Conservation (phyloP, 345 rosid genomes). For the Hibiscus mutabilis region DNA sequence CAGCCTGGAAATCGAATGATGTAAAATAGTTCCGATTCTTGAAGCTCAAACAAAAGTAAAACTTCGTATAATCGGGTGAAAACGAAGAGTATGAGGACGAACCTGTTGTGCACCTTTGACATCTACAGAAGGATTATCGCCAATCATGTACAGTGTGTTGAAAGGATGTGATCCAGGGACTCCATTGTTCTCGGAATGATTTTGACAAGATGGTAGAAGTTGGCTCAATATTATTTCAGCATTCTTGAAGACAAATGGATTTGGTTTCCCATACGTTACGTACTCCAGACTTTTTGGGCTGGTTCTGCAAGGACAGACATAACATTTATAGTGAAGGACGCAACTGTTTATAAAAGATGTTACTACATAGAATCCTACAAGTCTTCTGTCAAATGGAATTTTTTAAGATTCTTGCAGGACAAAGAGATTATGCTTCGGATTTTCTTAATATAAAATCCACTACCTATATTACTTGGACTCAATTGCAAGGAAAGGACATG, state of each 20-base stretch:
- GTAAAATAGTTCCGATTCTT: not conserved
- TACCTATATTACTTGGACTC: no score
- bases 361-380: not conserved
- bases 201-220: conserved; percentile 16
- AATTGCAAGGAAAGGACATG: no score
- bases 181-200: conserved; percentile 10
- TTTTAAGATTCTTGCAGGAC: not conserved
- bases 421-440: no score
- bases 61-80: not conserved
- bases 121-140: conserved; percentile 43
- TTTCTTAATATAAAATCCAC: no score
- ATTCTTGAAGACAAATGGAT: conserved; percentile 38
- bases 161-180: conserved; percentile 13
- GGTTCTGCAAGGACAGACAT: conserved; percentile 22
- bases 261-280: conserved; percentile 37
- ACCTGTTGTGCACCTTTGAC: conserved; percentile 34
- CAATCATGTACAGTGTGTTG: conserved; percentile 38
- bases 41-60: not conserved
- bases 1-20: conserved; percentile 26
- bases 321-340: not conserved
- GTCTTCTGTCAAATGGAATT: not conserved
- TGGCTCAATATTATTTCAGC: conserved; percentile 30
- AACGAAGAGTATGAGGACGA: not conserved
- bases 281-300: conserved; percentile 30
- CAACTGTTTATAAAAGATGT: not conserved